A percentile compares a stretch with the other conserved stretches of the same genome.
Evolutionary conservation across 257 asterid species (phyloP).

Genomic region (Cinchona pubescens): DNA sequence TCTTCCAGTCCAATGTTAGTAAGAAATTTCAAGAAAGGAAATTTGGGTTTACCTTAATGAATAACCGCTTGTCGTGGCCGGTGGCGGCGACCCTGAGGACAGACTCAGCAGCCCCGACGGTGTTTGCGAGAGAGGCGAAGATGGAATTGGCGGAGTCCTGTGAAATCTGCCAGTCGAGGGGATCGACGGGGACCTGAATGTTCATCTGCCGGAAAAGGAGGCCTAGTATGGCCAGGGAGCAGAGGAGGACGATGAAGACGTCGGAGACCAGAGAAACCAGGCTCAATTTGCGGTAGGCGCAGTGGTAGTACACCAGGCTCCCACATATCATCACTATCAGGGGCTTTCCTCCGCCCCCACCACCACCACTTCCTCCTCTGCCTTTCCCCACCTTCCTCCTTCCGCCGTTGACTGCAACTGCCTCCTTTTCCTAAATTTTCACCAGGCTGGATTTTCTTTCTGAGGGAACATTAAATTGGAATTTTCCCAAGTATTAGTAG

Average conservation of each 20-base stretch:
- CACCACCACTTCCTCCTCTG: constrained; percentile 7
- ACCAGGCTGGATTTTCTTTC: too few species aligned
- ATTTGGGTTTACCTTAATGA: constrained; percentile 62
- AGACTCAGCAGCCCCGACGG: constrained; percentile 95
- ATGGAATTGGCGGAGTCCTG: constrained; percentile 74
- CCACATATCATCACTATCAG: constrained; percentile 64
- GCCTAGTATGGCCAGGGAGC: constrained; percentile 90
- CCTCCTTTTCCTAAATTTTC: too few species aligned
- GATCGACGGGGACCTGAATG: constrained; percentile 94
- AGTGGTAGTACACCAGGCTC: constrained; percentile 83
- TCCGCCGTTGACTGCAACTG: background rate
- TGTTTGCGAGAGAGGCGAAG: constrained; percentile 89
- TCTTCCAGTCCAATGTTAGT: too few species aligned
- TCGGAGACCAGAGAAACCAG: constrained; percentile 75
- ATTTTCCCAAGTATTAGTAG: too few species aligned
- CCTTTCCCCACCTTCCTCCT: constrained; percentile 9
- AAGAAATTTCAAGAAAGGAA: too few species aligned
- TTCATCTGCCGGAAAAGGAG: constrained; percentile 96
- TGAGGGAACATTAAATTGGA: too few species aligned
- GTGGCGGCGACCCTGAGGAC: constrained; percentile 99
- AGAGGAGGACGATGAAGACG: constrained; percentile 81
- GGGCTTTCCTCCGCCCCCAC: constrained; percentile 46
- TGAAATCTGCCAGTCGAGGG: constrained; percentile 96
- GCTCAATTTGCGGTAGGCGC: constrained; percentile 77
- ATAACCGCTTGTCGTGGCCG: constrained; percentile 92